Evolutionary conservation across 306 rosid genomes (phyloP).

Genomic region (Castanea sativa): DNA sequence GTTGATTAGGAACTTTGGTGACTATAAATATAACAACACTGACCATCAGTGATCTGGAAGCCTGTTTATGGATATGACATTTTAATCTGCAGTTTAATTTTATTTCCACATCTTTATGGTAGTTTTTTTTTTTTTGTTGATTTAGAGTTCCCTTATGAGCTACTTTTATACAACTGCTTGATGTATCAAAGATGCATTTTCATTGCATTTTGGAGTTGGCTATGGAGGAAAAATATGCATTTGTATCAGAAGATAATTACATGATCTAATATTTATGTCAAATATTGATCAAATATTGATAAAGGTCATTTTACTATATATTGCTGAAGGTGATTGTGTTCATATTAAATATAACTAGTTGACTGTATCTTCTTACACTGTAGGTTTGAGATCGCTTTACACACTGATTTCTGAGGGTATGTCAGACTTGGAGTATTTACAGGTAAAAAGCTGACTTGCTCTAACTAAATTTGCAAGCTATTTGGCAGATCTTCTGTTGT

Average conservation of each 20-base stretch:
- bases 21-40: not conserved
- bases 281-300: slow-evolving; percentile 57
- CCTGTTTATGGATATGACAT: not conserved
- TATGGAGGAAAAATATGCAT: not conserved
- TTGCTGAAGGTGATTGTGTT: slow-evolving; percentile 52
- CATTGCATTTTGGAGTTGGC: not conserved
- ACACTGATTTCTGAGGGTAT: slow-evolving; percentile 74
- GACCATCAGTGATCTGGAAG: not conserved
- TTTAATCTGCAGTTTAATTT: not conserved
- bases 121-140: too few relatives aligned
- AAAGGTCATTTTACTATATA: slow-evolving; percentile 66
- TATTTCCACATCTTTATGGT: not conserved
- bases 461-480: slow-evolving; percentile 1
- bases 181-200: not conserved
- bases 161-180: not conserved
- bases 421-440: slow-evolving; percentile 88
- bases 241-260: slow-evolving; percentile 5
- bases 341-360: not conserved
- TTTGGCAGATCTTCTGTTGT: not conserved
- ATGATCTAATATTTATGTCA: slow-evolving; percentile 10
- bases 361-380: not conserved
- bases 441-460: slow-evolving; percentile 47
- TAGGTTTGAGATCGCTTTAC: slow-evolving; percentile 89
- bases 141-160: not conserved
- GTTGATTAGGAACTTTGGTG: not conserved